phyloP scores from a whole-genome alignment of 2,329 filamentous ascomycete genomes.

The Fonsecaea erecta region DNA sequence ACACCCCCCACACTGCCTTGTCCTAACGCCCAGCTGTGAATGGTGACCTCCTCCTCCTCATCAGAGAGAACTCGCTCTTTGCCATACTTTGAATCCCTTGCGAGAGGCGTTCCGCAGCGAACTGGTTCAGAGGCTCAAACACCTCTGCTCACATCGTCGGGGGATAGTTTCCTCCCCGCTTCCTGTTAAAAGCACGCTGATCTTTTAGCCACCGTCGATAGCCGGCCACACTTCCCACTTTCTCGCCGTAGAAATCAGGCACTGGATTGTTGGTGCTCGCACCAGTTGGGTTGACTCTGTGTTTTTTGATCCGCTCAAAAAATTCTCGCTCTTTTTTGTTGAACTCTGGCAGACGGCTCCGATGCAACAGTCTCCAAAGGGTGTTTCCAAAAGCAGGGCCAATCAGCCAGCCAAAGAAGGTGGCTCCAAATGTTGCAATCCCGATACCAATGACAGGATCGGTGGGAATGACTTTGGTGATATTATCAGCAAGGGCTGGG shows the following conservation, averaged over 20 bases:
- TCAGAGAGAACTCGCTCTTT: not conserved
- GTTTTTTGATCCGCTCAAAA: constrained; percentile 86
- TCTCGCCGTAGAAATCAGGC: constrained; percentile 97
- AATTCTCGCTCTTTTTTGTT: constrained; percentile 88
- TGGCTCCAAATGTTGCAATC: constrained; percentile 74
- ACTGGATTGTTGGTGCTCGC: constrained; percentile 92
- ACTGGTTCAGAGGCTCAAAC: not conserved
- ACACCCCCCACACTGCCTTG: not conserved
- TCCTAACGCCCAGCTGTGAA: not conserved
- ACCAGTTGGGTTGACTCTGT: constrained; percentile 86
- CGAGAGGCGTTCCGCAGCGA: not conserved
- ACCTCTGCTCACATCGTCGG: constrained; percentile 12
- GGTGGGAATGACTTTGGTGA: constrained; percentile 50
- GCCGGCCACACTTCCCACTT: constrained; percentile 88
- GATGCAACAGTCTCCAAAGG: constrained; percentile 77
- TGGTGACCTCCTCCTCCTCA: not conserved
- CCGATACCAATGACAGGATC: constrained; percentile 88
- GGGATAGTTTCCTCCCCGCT: constrained; percentile 56
- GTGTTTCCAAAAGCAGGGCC: constrained; percentile 82
- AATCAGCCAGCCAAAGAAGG: constrained; percentile 83
- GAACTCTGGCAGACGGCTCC: constrained; percentile 51
- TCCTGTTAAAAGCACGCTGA: constrained; percentile 94
- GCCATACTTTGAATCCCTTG: not conserved
- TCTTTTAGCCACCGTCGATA: constrained; percentile 98
- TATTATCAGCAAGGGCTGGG: constrained; percentile 34